A percentile compares a stretch with the other conserved stretches of the same genome.
Evolutionary conservation across 371 early-diverging fungal genomes (phyloP).

Genomic region (Umbelopsis sp.): DNA sequence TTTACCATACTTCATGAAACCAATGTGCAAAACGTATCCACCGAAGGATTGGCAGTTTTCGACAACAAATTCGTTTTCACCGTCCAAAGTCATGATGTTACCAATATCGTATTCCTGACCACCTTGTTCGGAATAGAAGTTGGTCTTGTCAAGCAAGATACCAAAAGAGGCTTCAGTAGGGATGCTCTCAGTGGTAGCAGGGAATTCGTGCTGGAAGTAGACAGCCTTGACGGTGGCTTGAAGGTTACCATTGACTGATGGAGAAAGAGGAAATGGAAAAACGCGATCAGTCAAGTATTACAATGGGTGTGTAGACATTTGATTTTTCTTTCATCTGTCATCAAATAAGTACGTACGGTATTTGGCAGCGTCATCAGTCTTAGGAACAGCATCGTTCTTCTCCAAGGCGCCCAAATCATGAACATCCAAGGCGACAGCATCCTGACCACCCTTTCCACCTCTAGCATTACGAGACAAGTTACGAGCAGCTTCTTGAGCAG

Average conservation of each 20-base stretch:
- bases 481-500: constrained; percentile 84
- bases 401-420: constrained; percentile 91
- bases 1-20: constrained; percentile 89
- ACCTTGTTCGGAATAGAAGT: constrained; percentile 99
- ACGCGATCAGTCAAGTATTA: not conserved
- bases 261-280: not conserved
- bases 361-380: constrained; percentile 92
- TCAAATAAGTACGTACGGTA: constrained; percentile 51
- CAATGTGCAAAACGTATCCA: constrained; percentile 97
- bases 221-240: constrained; percentile 75
- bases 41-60: constrained; percentile 95
- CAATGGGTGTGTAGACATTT: no score
- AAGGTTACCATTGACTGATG: constrained; percentile 63
- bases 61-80: constrained; percentile 88
- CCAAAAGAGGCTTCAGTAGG: constrained; percentile 70
- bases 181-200: constrained; percentile 50
- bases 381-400: constrained; percentile 67
- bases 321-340: no score
- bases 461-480: constrained; percentile 76
- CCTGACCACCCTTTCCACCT: constrained; percentile 58
- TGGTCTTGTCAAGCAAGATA: constrained; percentile 95
- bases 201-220: constrained; percentile 63
- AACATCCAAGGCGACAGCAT: constrained; percentile 84
- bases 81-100: constrained; percentile 80
- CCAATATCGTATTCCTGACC: constrained; percentile 99